Percentiles rank a stretch among this genome's conserved stretches.
Conservation (phyloP, 495 filamentous ascomycete genomes). For the Paragyromitra xinjiangensis region DNA sequence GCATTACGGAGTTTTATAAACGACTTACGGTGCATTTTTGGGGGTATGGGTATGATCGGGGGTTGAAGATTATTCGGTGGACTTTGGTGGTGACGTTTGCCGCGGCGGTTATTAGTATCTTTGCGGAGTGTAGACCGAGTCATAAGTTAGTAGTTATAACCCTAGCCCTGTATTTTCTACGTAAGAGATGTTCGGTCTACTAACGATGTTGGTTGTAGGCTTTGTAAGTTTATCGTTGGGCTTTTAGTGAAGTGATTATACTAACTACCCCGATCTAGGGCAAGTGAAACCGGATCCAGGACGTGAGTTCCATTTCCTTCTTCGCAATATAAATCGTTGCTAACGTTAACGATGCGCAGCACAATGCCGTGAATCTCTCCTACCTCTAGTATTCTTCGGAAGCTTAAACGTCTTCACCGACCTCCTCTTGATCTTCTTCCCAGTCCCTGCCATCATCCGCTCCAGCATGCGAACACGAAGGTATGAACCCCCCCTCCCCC, state of each 20-base stretch:
- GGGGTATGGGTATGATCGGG: slow-evolving; percentile 73
- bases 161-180: slow-evolving; percentile 31
- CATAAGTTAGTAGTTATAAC: slow-evolving; percentile 69
- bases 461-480: slow-evolving; percentile 73
- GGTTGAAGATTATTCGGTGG: slow-evolving; percentile 73
- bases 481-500: slow-evolving; percentile 53
- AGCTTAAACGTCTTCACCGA: slow-evolving; percentile 87
- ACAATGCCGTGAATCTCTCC: slow-evolving; percentile 81
- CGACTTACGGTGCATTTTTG: slow-evolving; percentile 73
- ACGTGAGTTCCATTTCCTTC: slow-evolving; percentile 57
- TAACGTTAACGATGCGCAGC: slow-evolving; percentile 13
- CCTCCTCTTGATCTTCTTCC: slow-evolving; percentile 83
- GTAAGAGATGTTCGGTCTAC: slow-evolving; percentile 4
- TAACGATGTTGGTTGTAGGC: slow-evolving; percentile 9
- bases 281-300: slow-evolving; percentile 90
- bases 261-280: slow-evolving; percentile 59
- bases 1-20: slow-evolving; percentile 88
- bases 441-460: slow-evolving; percentile 82
- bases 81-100: slow-evolving; percentile 79
- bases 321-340: not conserved
- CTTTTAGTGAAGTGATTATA: not conserved
- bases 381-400: slow-evolving; percentile 87
- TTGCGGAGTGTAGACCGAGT: slow-evolving; percentile 82
- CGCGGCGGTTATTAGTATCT: slow-evolving; percentile 78
- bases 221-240: slow-evolving; percentile 32